Conservation (phyloP, 495 filamentous ascomycete genomes). For the Tuber aestivum region DNA sequence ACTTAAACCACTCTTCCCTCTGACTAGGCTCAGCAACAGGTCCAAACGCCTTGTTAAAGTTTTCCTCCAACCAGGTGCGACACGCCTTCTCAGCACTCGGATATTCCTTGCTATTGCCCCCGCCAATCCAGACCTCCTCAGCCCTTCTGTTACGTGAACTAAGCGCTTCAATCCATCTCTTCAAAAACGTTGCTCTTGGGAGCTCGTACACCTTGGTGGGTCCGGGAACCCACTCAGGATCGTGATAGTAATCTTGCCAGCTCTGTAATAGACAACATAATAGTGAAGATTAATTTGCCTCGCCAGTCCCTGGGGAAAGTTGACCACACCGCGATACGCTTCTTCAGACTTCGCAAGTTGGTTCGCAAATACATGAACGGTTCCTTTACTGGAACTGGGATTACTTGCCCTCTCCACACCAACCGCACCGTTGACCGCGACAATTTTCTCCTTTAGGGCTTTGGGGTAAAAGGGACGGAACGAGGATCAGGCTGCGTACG, state of each 20-base stretch:
- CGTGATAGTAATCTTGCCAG: not conserved
- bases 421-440: not conserved
- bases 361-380: not conserved
- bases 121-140: not conserved
- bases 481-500: not conserved
- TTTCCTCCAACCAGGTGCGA: not conserved
- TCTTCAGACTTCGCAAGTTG: not conserved
- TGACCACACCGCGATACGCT: not conserved
- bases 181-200: not conserved
- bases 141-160: not conserved
- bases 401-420: not conserved
- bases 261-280: not conserved
- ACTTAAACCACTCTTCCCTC: not conserved
- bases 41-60: not conserved
- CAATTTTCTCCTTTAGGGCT: not conserved
- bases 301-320: not conserved
- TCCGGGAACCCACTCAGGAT: not conserved
- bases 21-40: not conserved
- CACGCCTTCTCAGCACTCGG: not conserved
- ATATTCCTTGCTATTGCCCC: not conserved
- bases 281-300: not conserved
- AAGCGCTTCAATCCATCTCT: not conserved
- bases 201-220: not conserved
- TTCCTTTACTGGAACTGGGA: not conserved
- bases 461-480: not conserved